Evolutionary conservation across 2,329 filamentous ascomycete species (phyloP).

Genomic region (Phaeomoniella chlamydospora): DNA sequence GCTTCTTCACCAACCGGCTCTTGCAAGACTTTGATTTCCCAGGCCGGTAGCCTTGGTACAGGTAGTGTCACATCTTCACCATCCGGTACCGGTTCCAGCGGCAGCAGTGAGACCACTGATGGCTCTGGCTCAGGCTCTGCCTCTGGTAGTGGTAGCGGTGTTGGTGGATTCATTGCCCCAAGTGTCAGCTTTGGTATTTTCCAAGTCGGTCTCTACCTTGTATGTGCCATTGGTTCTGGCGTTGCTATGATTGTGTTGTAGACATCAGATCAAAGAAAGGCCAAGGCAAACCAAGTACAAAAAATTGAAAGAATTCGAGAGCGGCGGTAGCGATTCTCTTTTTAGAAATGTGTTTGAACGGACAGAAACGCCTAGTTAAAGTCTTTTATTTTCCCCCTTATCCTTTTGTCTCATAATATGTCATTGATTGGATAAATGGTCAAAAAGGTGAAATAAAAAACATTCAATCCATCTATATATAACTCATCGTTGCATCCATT

Average conservation of each 20-base stretch:
- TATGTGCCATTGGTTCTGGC: constrained; percentile 26
- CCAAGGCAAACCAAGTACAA: background rate
- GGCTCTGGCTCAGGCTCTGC: constrained; percentile 4
- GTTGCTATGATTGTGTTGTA: constrained; percentile 33
- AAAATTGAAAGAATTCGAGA: too few relatives aligned
- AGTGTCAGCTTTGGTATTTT: constrained; percentile 22
- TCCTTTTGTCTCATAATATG: background rate
- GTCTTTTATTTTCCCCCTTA: background rate
- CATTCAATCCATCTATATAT: background rate
- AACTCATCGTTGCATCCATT: too few relatives aligned
- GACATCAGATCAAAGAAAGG: background rate
- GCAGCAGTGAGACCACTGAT: constrained; percentile 14
- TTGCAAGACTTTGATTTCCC: constrained; percentile 21
- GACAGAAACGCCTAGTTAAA: too few relatives aligned
- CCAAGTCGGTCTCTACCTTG: constrained; percentile 27
- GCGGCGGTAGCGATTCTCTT: background rate
- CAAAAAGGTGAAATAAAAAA: background rate
- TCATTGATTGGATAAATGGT: background rate
- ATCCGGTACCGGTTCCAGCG: constrained; percentile 14
- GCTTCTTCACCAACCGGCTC: constrained; percentile 18
- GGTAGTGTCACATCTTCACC: constrained; percentile 23
- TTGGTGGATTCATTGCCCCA: constrained; percentile 15
- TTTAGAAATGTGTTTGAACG: background rate
- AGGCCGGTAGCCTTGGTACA: constrained; percentile 24
- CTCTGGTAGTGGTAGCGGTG: constrained; percentile 11